These are phyloP conservation scores for Trichosporon inkin DNA, from an alignment of 1,284 basidiomycete species.

Conservation along the genomic window DNA sequence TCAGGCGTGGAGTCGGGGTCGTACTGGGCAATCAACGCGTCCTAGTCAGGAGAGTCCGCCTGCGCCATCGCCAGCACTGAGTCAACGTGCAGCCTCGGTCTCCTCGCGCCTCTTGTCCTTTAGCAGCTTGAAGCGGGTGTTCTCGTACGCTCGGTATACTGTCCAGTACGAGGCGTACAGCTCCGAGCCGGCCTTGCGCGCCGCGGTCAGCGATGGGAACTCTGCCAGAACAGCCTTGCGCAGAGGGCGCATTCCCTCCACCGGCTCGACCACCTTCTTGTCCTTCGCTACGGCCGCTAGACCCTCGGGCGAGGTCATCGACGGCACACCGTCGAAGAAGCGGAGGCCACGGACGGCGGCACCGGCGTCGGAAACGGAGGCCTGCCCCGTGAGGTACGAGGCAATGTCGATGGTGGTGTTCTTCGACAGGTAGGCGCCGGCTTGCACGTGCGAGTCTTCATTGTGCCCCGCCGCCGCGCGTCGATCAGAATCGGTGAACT, in stretches of 20 bases:
- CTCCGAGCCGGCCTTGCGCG: background rate
- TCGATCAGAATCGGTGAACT: background rate
- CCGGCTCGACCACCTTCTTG: background rate
- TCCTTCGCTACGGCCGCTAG: background rate
- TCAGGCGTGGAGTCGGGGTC: background rate
- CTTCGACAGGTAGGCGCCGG: background rate
- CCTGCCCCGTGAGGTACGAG: background rate
- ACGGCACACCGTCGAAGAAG: background rate
- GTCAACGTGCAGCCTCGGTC: background rate
- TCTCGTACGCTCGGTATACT: background rate
- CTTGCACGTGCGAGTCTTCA: background rate
- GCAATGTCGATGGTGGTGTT: background rate
- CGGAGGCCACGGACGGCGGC: background rate
- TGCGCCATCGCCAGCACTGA: background rate
- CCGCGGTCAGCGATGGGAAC: background rate
- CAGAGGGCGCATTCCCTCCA: background rate
- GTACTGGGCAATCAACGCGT: background rate
- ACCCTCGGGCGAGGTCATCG: background rate
- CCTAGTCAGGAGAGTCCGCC: background rate
- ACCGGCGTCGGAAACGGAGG: background rate
- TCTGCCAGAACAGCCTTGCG: background rate
- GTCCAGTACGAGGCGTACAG: background rate
- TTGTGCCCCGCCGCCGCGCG: background rate
- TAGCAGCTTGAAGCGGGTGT: background rate
- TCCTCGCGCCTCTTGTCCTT: background rate